Percentiles rank a stretch among this genome's conserved stretches.
Evolutionary conservation across 1,139 yeast species (phyloP).

Genomic region (Magnusiomyces paraingens): DNA sequence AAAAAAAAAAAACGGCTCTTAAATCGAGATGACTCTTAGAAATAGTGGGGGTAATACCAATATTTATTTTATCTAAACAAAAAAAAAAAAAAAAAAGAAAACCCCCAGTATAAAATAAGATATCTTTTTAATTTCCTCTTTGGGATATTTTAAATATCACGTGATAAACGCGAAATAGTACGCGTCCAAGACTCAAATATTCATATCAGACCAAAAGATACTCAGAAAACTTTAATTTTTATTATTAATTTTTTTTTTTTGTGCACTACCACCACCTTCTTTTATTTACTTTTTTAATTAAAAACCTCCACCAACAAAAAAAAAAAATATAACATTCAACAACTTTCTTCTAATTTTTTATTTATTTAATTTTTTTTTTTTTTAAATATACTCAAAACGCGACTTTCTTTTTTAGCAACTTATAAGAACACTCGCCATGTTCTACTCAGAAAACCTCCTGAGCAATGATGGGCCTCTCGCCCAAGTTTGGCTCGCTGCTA

Average conservation of each 20-base stretch:
- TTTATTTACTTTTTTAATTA: background rate
- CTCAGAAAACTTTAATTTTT: background rate
- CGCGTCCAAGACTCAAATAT: too few relatives aligned
- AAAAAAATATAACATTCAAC: too few relatives aligned
- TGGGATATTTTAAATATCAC: too few relatives aligned
- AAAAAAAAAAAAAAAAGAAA: too few relatives aligned
- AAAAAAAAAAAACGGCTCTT: too few relatives aligned
- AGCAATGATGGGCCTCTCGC: conserved; percentile 79
- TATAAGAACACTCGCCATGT: conserved; percentile 25
- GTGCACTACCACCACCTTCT: background rate
- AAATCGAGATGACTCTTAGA: too few relatives aligned
- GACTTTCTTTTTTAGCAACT: background rate
- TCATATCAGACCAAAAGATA: background rate
- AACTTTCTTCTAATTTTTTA: background rate
- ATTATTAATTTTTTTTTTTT: background rate
- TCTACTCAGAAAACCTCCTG: conserved; percentile 42
- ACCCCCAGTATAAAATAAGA: too few relatives aligned
- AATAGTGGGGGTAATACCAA: too few relatives aligned
- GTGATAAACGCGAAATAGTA: too few relatives aligned
- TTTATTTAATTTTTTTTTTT: background rate
- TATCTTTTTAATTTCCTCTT: too few relatives aligned
- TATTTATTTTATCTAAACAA: too few relatives aligned
- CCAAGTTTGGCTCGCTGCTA: conserved; percentile 91
- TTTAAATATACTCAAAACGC: background rate
- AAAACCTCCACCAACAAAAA: background rate